These are phyloP conservation scores for Nothopassalora personata DNA, from an alignment of 2,329 filamentous ascomycete species.

Conservation along the genomic window DNA sequence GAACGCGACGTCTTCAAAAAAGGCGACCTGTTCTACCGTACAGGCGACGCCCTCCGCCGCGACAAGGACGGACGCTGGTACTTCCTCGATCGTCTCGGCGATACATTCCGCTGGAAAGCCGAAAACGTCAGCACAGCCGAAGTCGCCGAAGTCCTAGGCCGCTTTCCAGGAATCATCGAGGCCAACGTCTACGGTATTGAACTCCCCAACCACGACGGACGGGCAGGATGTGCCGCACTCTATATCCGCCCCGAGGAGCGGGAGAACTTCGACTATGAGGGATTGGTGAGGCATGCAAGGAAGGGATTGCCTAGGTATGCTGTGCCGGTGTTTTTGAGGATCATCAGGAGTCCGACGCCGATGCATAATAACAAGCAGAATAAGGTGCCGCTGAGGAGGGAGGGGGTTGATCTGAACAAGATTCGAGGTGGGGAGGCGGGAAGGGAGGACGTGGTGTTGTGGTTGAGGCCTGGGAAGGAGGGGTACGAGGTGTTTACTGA, in stretches of 20 bases:
- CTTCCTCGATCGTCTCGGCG: conserved; percentile 46
- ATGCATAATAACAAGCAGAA: conserved; percentile 79
- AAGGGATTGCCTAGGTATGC: conserved; percentile 65
- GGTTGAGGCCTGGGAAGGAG: conserved; percentile 45
- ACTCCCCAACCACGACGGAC: conserved; percentile 44
- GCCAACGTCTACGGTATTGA: conserved; percentile 47
- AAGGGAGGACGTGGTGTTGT: conserved; percentile 45
- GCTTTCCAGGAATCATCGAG: conserved; percentile 41
- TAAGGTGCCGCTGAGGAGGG: conserved; percentile 63
- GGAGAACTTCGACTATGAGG: conserved; percentile 54
- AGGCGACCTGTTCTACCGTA: conserved; percentile 47
- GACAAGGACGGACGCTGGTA: conserved; percentile 44
- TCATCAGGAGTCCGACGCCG: conserved; percentile 52
- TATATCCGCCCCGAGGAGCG: conserved; percentile 49
- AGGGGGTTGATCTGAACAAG: conserved; percentile 57
- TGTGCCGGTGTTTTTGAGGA: conserved; percentile 66
- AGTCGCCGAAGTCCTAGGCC: conserved; percentile 43
- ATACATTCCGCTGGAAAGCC: conserved; percentile 48
- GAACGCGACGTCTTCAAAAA: conserved; percentile 43
- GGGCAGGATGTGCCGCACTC: conserved; percentile 53
- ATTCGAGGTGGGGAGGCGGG: conserved; percentile 43
- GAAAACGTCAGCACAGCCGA: conserved; percentile 48
- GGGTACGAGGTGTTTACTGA: conserved; percentile 55
- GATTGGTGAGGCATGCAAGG: conserved; percentile 54
- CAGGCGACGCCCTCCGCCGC: conserved; percentile 43